Evolutionary conservation across 345 rosid species (phyloP).

Genomic region (Reutealis trisperma): DNA sequence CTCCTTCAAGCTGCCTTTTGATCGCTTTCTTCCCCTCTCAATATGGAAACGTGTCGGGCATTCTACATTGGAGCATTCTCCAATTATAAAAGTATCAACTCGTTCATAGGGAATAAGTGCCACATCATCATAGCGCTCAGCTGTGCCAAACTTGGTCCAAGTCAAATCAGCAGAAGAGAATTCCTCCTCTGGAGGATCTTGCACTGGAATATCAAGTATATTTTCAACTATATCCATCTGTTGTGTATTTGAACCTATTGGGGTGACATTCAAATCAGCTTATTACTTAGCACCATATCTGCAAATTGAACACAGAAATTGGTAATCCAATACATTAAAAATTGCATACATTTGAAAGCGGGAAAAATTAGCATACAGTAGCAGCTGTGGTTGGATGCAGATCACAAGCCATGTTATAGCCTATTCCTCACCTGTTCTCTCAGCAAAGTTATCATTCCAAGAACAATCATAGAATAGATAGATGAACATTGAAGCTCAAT

Average conservation of each 20-base stretch:
- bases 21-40: conserved; percentile 78
- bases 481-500: too few relatives aligned
- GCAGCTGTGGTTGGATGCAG: background rate
- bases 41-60: conserved; percentile 86
- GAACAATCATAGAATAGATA: background rate
- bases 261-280: background rate
- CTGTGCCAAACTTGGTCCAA: conserved; percentile 82
- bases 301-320: background rate
- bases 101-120: conserved; percentile 74
- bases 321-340: background rate
- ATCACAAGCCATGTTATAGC: background rate
- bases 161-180: conserved; percentile 69
- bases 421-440: background rate
- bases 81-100: conserved; percentile 75
- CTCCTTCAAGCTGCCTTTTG: conserved; percentile 66
- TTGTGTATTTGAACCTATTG: background rate
- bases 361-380: background rate
- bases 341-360: background rate
- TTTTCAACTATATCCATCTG: conserved; percentile 61
- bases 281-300: background rate
- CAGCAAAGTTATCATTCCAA: background rate
- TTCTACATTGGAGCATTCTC: conserved; percentile 79
- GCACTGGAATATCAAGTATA: conserved; percentile 56
- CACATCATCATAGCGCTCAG: conserved; percentile 74
- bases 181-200: conserved; percentile 69